Base-by-base conservation (phyloP, 2,329 filamentous ascomycete species). In the Colletotrichum nymphaeae region DNA sequence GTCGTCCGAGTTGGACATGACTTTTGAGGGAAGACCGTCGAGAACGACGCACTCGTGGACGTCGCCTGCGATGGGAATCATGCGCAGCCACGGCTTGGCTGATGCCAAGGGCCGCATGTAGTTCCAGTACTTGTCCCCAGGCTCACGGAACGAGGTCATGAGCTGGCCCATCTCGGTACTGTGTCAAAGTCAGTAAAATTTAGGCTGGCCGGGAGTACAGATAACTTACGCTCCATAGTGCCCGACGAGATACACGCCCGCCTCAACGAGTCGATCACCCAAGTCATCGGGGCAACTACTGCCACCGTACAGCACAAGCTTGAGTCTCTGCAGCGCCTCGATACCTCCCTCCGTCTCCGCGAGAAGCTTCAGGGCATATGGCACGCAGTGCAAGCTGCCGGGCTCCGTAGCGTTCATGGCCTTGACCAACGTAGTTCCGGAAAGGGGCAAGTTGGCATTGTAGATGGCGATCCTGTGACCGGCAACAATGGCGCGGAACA, bases 131-230 rank as follows among this genome's bases (percentile, higher is more conserved):
- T 84, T 84, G 76, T 91, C 89, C 1, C 81, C 85, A 1, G 79
- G 77, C 0, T 86, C 84, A 22, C 89, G 81, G 72, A 86, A 84
- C 0, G 88, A 89, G 3, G 87, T 90, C 86, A 90, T 90, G 35
- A 91, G 77, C 74, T 88, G 85, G 5, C 89, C 88, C 5, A 85
- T 88, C 77, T 91, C 89, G 0, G 89, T 91, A 1, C 86, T 88
- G 26, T 1, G 9, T n/a, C 7, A 16, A 52, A 26, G 19, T 66
- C 4, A 58, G 35, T 26, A 14, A 35, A 16, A 9, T 4, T 28
- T 35, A 2, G 11, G 4, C 3, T 5, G 5, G 28, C 37, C 30
- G 42, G 35, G 16, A 24, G 7, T 12, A 32, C 19, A 32, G 24
- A 24, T 9, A 11, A 83, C 83, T 78, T 75, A 85, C 83, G 85